Evolutionary conservation across 1,284 basidiomycete species (phyloP), one percentile per base, ranked within the genome.

Genomic region (Rhodotorula glutinis): DNA sequence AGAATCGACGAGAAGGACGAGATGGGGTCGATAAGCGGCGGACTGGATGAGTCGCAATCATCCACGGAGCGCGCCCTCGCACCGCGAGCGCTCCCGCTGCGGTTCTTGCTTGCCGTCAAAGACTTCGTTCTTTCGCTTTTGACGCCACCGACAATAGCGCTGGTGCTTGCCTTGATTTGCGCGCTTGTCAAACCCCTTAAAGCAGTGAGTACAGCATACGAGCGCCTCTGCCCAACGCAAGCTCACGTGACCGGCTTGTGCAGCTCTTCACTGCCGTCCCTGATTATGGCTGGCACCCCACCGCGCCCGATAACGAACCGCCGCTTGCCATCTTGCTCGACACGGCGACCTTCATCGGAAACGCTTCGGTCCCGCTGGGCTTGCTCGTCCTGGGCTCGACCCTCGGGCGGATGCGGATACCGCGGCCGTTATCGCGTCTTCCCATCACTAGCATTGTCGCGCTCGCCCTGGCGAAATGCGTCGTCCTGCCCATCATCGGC

Each of bases 361-460:
- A 80, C 0, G 87, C 89, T 1, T 85, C 85, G 2, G 85, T 92
- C 1, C 90, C 90, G 0, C 77, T 90, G 1, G 87, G 86, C 2
- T 79, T 92, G 40, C 83, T 91, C 21, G 85, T 86, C 33, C 80
- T 92, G 3, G 91, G 91, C 0, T 86, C 86, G 1, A 86, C 88
- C 0, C 82, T 92, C 33, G 88, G 25, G 4, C 61, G 56, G 29
- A 63, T 63, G 62, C 56, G 56, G 9, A 57, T 63, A 25, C 62
- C 62, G n/a, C 56, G 62, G 4, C 62, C 62, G 0, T 40, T 72
- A 33, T 69, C 76, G 8, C 75, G 77, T 17, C 79, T 90, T 17
- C 90, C 90, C 0, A 75, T 87, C 1, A 85, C 85, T 3, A 87
- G 90, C 0, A 89, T 91, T 46, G 63, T 80, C 75, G 70, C 76